Conservation (phyloP, 2,329 filamentous ascomycete genomes). For the Dendryphion nanum region DNA sequence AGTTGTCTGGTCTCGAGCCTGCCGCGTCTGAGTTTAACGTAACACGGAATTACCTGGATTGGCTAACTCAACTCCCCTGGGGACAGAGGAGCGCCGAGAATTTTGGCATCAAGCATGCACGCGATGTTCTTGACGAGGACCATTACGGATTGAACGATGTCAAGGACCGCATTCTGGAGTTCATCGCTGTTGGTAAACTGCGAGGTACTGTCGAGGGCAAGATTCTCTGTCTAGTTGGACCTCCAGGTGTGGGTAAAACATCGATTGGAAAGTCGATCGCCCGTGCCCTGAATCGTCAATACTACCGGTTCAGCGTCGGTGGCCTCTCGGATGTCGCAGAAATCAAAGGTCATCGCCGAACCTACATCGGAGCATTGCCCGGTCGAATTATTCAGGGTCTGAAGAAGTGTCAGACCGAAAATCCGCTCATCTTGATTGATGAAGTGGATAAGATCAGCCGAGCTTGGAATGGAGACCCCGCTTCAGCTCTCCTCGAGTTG, state of each 20-base stretch:
- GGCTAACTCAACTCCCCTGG: conserved; percentile 98
- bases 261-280: conserved; percentile 99
- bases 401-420: conserved; percentile 99
- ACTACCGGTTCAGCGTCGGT: conserved; percentile 97
- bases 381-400: conserved; percentile 96
- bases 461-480: conserved; percentile 93
- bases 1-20: conserved; percentile 90
- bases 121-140: conserved; percentile 89
- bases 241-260: conserved; percentile 96
- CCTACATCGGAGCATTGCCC: conserved; percentile 92
- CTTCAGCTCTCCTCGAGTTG: conserved; percentile 87
- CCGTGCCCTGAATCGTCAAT: conserved; percentile 88
- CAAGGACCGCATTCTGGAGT: conserved; percentile 96
- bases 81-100: conserved; percentile 94
- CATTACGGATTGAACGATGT: conserved; percentile 97
- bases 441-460: conserved; percentile 98
- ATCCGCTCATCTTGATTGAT: conserved; percentile 93
- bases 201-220: conserved; percentile 97
- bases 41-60: conserved; percentile 96
- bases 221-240: conserved; percentile 95
- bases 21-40: conserved; percentile 98
- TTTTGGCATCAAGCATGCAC: conserved; percentile 89
- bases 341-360: conserved; percentile 95
- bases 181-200: conserved; percentile 96
- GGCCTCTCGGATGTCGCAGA: conserved; percentile 96